Percentiles rank a stretch among this genome's conserved stretches.
phyloP scores from a whole-genome alignment of 176 grass and related monocot genomes.

The Oryza brachyantha region DNA sequence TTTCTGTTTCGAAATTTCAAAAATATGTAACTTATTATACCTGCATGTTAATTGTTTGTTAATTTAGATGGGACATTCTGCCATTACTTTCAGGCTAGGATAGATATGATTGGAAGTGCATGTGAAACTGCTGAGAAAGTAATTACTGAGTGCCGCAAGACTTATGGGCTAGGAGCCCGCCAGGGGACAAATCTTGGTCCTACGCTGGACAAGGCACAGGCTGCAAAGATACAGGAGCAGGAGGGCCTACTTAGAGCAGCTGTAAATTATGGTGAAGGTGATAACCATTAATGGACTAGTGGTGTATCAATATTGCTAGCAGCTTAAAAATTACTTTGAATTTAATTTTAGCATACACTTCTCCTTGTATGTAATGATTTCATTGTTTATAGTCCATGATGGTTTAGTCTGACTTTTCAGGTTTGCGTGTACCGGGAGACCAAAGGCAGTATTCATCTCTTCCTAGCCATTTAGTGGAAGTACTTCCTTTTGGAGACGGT shows the following conservation, averaged over 20 bases:
- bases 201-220: constrained; percentile 83
- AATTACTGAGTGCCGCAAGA: constrained; percentile 75
- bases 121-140: constrained; percentile 95
- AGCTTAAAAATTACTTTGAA: neutral
- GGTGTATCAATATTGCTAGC: neutral
- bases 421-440: constrained; percentile 66
- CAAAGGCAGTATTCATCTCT: constrained; percentile 82
- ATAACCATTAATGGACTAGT: constrained; percentile 13
- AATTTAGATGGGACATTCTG: constrained; percentile 17
- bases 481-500: constrained; percentile 68
- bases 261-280: constrained; percentile 92
- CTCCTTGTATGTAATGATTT: neutral
- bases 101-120: constrained; percentile 91
- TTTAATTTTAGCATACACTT: neutral
- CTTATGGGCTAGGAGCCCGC: constrained; percentile 66
- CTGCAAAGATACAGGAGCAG: constrained; percentile 72
- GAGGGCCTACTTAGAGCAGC: constrained; percentile 74
- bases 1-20: constrained; percentile 8
- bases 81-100: constrained; percentile 65
- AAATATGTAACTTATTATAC: neutral
- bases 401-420: constrained; percentile 36
- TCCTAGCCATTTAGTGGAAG: constrained; percentile 91
- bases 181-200: constrained; percentile 74
- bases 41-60: neutral
- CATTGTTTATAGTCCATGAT: neutral